Evolutionary conservation across 176 grass and related monocot genomes (phyloP).

Genomic region (Oryza longistaminata): DNA sequence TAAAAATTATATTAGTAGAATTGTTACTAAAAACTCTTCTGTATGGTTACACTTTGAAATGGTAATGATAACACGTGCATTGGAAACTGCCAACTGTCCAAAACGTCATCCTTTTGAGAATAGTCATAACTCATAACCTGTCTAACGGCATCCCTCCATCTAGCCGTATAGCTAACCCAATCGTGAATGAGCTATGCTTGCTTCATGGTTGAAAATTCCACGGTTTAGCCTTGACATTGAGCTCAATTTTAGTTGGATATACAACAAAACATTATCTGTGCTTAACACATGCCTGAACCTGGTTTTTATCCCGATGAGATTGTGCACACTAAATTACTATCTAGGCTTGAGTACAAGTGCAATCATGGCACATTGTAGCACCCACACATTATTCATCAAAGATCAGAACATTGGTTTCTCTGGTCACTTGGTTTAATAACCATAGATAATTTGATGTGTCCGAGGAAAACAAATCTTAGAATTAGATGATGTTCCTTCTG

Average conservation of each 20-base stretch:
- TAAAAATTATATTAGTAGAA: no score
- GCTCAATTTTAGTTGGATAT: neutral
- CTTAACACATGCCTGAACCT: neutral
- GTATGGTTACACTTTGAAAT: no score
- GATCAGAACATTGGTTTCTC: neutral
- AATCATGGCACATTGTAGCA: neutral
- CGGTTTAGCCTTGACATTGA: neutral
- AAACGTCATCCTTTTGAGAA: no score
- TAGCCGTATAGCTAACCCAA: neutral
- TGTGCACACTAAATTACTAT: neutral
- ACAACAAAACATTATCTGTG: neutral
- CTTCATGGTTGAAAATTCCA: neutral
- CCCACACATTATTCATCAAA: neutral
- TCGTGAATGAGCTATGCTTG: neutral
- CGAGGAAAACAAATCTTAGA: neutral
- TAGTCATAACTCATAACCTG: neutral
- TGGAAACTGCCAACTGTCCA: no score
- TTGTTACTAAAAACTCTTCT: no score
- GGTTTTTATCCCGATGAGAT: neutral
- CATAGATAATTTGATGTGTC: neutral
- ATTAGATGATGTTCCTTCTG: neutral
- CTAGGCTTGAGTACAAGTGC: neutral
- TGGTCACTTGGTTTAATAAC: neutral
- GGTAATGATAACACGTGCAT: no score
- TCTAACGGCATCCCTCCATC: constrained; percentile 2